A percentile compares a stretch with the other conserved stretches of the same genome.
phyloP scores from a whole-genome alignment of 176 grass and related monocot genomes.

The Eleusine indica region DNA sequence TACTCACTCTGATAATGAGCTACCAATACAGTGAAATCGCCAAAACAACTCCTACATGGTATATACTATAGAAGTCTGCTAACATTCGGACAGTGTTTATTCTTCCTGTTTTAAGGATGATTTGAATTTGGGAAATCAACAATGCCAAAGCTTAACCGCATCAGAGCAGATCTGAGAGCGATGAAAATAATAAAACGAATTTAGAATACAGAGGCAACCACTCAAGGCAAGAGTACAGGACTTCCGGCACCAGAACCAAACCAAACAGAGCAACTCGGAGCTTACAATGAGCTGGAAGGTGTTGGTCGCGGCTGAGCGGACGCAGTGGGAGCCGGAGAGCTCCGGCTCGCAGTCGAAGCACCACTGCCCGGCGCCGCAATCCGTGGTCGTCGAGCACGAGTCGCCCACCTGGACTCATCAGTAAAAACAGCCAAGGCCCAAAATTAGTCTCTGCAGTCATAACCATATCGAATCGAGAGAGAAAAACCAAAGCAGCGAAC shows the following conservation, averaged over 20 bases:
- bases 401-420: conserved; percentile 51
- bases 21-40: not conserved
- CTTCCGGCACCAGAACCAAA: not conserved
- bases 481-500: not conserved
- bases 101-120: not conserved
- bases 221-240: not conserved
- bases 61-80: not conserved
- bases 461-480: not conserved
- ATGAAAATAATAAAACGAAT: not conserved
- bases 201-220: not conserved
- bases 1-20: not conserved
- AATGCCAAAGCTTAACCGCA: not conserved
- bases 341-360: conserved; percentile 78
- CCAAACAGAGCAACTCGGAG: not conserved
- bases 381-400: conserved; percentile 51
- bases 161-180: not conserved
- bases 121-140: conserved; percentile 10
- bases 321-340: conserved; percentile 65
- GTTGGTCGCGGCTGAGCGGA: conserved; percentile 64
- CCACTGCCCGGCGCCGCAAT: conserved; percentile 82
- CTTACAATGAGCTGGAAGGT: conserved; percentile 71
- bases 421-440: not conserved
- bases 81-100: not conserved
- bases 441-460: not conserved
- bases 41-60: not conserved